Percentiles rank a stretch among this genome's conserved stretches.
These are phyloP conservation scores for Lithospermum erythrorhizon DNA, from an alignment of 257 asterid species.

Conservation along the genomic window DNA sequence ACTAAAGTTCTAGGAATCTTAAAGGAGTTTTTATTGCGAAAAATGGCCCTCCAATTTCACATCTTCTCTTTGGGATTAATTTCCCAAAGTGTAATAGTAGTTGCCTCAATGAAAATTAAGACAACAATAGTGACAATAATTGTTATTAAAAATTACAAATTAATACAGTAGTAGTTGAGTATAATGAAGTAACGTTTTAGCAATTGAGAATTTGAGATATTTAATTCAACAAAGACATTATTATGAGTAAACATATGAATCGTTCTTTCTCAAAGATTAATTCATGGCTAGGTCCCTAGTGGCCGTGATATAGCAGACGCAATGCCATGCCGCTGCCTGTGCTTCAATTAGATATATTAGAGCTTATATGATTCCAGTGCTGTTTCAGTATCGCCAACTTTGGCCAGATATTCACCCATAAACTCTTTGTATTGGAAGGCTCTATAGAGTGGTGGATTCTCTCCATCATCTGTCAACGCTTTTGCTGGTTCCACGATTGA, in stretches of 20 bases:
- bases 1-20: too few relatives aligned
- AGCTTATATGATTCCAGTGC: background rate
- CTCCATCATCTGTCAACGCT: background rate
- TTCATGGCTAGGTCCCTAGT: too few relatives aligned
- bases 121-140: background rate
- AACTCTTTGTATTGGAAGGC: conserved; percentile 10
- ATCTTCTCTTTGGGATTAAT: too few relatives aligned
- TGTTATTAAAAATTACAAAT: too few relatives aligned
- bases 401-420: background rate
- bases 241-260: too few relatives aligned
- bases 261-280: too few relatives aligned
- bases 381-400: conserved; percentile 1
- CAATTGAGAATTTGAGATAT: background rate
- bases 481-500: conserved; percentile 6
- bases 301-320: too few relatives aligned
- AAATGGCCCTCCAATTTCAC: too few relatives aligned
- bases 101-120: background rate
- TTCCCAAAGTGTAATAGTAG: background rate
- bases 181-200: background rate
- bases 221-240: too few relatives aligned
- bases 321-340: too few relatives aligned
- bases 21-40: too few relatives aligned
- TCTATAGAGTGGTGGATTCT: conserved; percentile 3
- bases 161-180: background rate
- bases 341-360: background rate